These are phyloP conservation scores for Ceriops decandra DNA, from an alignment of 345 rosid species.

Conservation along the genomic window DNA sequence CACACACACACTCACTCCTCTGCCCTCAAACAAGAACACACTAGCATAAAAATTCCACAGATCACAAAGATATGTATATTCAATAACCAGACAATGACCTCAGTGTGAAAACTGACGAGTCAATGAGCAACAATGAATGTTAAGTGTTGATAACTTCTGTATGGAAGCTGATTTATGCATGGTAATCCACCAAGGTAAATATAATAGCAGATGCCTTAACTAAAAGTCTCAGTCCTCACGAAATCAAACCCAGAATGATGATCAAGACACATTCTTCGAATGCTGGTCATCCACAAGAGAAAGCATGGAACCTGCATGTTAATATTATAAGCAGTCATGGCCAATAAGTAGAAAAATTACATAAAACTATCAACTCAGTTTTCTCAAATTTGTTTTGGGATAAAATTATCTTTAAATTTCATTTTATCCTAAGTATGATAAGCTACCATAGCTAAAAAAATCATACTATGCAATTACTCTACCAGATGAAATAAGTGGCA, in stretches of 20 bases:
- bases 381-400: neutral
- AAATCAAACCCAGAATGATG: slow-evolving; percentile 84
- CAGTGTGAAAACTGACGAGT: too few species aligned
- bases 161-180: neutral
- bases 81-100: too few species aligned
- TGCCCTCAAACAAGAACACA: too few species aligned
- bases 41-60: too few species aligned
- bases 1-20: too few species aligned
- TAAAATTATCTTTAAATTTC: neutral
- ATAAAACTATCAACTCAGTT: neutral
- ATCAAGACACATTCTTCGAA: slow-evolving; percentile 74
- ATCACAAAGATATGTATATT: too few species aligned
- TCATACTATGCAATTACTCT: neutral
- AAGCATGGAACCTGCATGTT: slow-evolving; percentile 70
- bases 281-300: slow-evolving; percentile 71
- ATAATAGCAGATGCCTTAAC: neutral
- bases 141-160: neutral
- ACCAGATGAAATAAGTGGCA: neutral
- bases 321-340: slow-evolving; percentile 5
- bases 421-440: too few species aligned
- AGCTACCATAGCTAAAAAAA: too few species aligned
- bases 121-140: neutral
- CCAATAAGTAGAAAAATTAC: neutral
- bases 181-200: neutral
- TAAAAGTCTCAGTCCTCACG: slow-evolving; percentile 41